A percentile compares a stretch with the other conserved stretches of the same genome.
Conservation (phyloP, 306 rosid genomes). For the Cicer bijugum region DNA sequence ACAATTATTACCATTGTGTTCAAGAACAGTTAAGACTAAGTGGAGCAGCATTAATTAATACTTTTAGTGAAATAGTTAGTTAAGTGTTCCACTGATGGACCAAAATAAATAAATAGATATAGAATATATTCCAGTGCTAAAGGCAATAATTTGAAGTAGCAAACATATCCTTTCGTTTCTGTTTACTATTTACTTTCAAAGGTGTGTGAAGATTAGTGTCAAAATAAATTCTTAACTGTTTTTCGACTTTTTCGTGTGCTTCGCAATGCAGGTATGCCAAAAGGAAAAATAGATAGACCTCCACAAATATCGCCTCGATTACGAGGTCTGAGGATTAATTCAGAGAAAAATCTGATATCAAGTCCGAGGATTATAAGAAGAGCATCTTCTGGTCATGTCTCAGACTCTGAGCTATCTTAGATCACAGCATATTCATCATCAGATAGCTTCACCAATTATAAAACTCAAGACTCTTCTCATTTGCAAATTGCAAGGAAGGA, state of each 20-base stretch:
- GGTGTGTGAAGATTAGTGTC: background rate
- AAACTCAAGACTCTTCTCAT: slow-evolving; percentile 36
- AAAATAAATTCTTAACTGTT: background rate
- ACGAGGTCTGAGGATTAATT: slow-evolving; percentile 48
- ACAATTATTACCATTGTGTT: no score
- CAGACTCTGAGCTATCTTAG: slow-evolving; percentile 83
- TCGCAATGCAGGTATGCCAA: slow-evolving; percentile 61
- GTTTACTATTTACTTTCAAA: background rate
- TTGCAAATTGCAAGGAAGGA: slow-evolving; percentile 37
- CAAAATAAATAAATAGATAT: background rate
- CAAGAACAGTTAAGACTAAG: background rate
- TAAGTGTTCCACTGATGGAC: background rate
- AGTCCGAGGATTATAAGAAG: slow-evolving; percentile 67
- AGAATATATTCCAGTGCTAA: background rate
- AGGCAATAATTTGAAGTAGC: slow-evolving; percentile 5
- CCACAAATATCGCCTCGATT: slow-evolving; percentile 61
- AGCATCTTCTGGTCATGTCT: slow-evolving; percentile 75
- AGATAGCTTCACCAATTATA: slow-evolving; percentile 39
- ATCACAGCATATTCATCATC: slow-evolving; percentile 38
- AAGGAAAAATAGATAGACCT: slow-evolving; percentile 65
- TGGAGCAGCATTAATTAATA: background rate
- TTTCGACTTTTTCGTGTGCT: slow-evolving; percentile 35
- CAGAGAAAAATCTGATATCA: slow-evolving; percentile 52
- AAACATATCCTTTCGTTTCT: background rate
- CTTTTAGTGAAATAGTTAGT: background rate